phyloP scores from a whole-genome alignment of 2,329 filamentous ascomycete genomes.

The Neospermospora avenae region DNA sequence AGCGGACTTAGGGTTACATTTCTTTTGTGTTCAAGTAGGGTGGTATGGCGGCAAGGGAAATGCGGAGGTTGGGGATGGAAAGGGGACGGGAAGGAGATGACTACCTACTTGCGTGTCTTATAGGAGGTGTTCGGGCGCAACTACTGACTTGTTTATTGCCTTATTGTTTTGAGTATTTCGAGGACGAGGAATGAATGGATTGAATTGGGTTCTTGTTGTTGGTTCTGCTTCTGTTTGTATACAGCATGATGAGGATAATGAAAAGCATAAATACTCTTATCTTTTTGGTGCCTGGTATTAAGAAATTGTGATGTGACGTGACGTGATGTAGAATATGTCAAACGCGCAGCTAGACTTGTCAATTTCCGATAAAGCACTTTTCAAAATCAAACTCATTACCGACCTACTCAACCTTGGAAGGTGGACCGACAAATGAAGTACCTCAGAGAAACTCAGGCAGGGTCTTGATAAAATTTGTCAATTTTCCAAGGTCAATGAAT shows the following conservation, averaged over 20 bases:
- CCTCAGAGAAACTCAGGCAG: too few species aligned
- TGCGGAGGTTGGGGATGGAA: constrained; percentile 1
- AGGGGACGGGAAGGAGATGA: not conserved
- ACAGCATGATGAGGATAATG: constrained; percentile 17
- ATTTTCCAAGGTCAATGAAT: too few species aligned
- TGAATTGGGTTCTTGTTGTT: too few species aligned
- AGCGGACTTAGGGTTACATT: constrained; percentile 6
- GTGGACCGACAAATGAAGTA: too few species aligned
- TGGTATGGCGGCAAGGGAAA: not conserved
- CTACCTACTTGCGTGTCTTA: constrained; percentile 7
- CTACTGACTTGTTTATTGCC: constrained; percentile 7
- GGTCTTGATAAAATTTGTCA: too few species aligned
- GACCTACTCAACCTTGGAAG: too few species aligned
- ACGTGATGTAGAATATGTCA: too few species aligned
- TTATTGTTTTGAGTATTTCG: constrained; percentile 7
- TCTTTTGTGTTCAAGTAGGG: constrained; percentile 13
- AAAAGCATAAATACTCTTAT: constrained; percentile 15
- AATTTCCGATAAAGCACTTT: too few species aligned
- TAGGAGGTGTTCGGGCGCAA: constrained; percentile 17
- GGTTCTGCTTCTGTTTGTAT: constrained; percentile 11
- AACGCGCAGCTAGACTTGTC: too few species aligned
- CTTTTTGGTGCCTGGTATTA: not conserved
- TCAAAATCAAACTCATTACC: too few species aligned
- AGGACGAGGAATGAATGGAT: not conserved
- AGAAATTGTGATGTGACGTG: too few species aligned